Percentiles rank a stretch among this genome's conserved stretches.
Conservation (phyloP, 2,329 filamentous ascomycete species). For the Exserohilum rostratum region DNA sequence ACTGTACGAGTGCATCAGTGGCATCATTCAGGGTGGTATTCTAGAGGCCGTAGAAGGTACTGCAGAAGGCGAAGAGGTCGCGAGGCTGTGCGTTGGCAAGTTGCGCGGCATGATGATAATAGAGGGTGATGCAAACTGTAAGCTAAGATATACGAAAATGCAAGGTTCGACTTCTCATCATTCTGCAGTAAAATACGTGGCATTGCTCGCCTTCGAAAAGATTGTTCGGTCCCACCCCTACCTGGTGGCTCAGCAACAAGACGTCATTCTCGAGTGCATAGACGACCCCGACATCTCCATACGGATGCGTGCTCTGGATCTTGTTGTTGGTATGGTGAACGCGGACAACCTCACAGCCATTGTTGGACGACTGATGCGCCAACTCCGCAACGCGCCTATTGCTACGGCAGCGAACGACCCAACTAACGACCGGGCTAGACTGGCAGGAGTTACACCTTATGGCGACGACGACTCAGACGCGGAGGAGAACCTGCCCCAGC, state of each 20-base stretch:
- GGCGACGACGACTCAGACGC: constrained; percentile 63
- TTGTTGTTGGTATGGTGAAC: constrained; percentile 93
- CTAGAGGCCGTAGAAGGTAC: constrained; percentile 80
- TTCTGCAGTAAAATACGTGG: constrained; percentile 87
- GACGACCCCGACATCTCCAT: constrained; percentile 97
- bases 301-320: constrained; percentile 85
- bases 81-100: constrained; percentile 88
- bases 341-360: constrained; percentile 82
- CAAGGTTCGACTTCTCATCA: constrained; percentile 18
- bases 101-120: constrained; percentile 92
- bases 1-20: constrained; percentile 97
- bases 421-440: constrained; percentile 54
- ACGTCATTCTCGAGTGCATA: constrained; percentile 95
- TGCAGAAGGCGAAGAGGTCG: constrained; percentile 87
- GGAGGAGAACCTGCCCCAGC: constrained; percentile 60
- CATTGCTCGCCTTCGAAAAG: constrained; percentile 91
- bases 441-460: constrained; percentile 53
- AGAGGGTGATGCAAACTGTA: constrained; percentile 90
- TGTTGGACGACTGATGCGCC: constrained; percentile 84
- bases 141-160: constrained; percentile 47
- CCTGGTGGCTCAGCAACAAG: constrained; percentile 89
- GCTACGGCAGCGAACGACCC: constrained; percentile 55
- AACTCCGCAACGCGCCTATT: constrained; percentile 72
- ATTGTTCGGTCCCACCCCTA: constrained; percentile 88
- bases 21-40: constrained; percentile 96